These are phyloP conservation scores for Zygosaccharomyces lentus DNA, from an alignment of 805 yeast species.

Conservation along the genomic window DNA sequence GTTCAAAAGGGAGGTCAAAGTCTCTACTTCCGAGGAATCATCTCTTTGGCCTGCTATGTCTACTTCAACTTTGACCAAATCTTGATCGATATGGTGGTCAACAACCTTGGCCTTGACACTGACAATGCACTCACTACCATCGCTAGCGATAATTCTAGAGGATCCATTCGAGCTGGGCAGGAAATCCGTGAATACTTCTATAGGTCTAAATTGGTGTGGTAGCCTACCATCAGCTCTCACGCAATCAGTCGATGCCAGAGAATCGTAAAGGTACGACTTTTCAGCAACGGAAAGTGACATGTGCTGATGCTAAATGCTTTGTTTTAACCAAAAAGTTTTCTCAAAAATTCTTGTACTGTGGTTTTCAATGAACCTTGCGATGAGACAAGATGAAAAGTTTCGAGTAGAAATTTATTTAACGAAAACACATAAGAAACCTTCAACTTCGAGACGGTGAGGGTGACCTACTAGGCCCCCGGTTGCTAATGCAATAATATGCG, in stretches of 20 bases:
- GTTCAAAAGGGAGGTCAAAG: slow-evolving; percentile 54
- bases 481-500: slow-evolving; percentile 1
- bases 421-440: too few relatives aligned
- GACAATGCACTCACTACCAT: slow-evolving; percentile 90
- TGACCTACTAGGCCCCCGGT: not conserved
- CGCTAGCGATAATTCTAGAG: slow-evolving; percentile 76
- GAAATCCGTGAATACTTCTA: slow-evolving; percentile 76
- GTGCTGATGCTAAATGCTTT: not conserved
- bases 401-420: not conserved
- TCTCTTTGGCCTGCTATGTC: slow-evolving; percentile 79
- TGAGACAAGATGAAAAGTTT: slow-evolving; percentile 1
- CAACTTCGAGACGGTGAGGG: not conserved
- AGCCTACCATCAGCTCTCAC: slow-evolving; percentile 84
- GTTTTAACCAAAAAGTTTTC: not conserved
- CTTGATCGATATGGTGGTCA: slow-evolving; percentile 40
- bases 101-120: slow-evolving; percentile 87
- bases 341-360: not conserved
- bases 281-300: slow-evolving; percentile 77
- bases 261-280: slow-evolving; percentile 68
- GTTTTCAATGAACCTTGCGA: not conserved
- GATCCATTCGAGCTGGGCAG: slow-evolving; percentile 90
- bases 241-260: slow-evolving; percentile 55
- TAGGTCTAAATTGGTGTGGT: slow-evolving; percentile 72
- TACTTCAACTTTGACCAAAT: slow-evolving; percentile 67
- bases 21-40: slow-evolving; percentile 64